Evolutionary conservation across 1,284 basidiomycete species (phyloP), one percentile per base, ranked within the genome.

Genomic region (Hymenochaete sp.): DNA sequence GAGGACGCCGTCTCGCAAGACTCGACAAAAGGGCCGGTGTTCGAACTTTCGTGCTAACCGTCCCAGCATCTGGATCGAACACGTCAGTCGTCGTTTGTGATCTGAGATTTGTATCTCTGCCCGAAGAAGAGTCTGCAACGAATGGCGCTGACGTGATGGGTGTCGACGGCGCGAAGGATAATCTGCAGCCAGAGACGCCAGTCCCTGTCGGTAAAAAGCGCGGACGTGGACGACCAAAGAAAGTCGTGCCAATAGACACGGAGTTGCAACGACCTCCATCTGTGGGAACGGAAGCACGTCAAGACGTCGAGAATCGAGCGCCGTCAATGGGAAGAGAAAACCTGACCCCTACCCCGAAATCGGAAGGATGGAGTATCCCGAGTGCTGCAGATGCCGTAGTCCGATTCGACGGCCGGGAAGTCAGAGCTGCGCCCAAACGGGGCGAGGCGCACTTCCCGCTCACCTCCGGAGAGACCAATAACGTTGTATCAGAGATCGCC

Each of bases 11-110:
- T 16, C 60, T 86, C 27, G 63, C 63, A 26, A 62, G 84, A 28
- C 32, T 53, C 31, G 75, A 83, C 55, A 62, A 74, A 48, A 66
- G 66, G 35, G 77, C 82, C 44, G 79, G 81, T 13, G 82, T 84
- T 32, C 75, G 71, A 58, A 72, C 63, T 37, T 85, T 82, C 82
- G 73, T 74, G 2, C 61, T 84, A 59, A 68, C 76, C 38, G 65
- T 87, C 26, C 63, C 65, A 11, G 63, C 32, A n/a, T 5, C 13
- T 6, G 21, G 21, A 35, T 6, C 21, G 21, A n/a, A 16, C 13
- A n/a, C 64, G 2, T 67, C 67, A 5, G 14, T 50, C 14, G 10
- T 50, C 9, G 32, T 50, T 3, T 39, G 44, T 13, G 35, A 19
- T 11, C 35, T 50, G 24, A 47, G 32, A 10, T 46, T 50, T 29